A percentile compares a stretch with the other conserved stretches of the same genome.
phyloP scores from a whole-genome alignment of 495 filamentous ascomycete genomes.

The Hypoxylon rickii region DNA sequence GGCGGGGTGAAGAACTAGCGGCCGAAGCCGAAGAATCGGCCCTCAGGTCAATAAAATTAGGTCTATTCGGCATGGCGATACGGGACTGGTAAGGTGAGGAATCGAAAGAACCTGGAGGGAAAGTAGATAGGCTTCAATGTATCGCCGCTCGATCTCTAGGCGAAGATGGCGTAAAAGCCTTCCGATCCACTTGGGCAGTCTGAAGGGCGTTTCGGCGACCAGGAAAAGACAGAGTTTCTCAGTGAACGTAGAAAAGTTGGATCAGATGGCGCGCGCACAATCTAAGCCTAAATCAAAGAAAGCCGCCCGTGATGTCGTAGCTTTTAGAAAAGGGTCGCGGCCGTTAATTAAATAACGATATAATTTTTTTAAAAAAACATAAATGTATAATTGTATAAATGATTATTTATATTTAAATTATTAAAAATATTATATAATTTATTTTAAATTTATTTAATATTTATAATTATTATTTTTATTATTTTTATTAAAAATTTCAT shows the following conservation, averaged over 20 bases:
- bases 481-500: neutral
- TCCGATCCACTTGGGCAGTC: too few relatives aligned
- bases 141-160: neutral
- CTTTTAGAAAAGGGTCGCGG: too few relatives aligned
- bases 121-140: too few relatives aligned
- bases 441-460: too few relatives aligned
- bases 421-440: neutral
- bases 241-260: too few relatives aligned
- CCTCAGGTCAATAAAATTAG: conserved; percentile 64
- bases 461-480: neutral
- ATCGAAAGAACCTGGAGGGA: too few relatives aligned
- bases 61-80: conserved; percentile 57
- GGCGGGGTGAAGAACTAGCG: conserved; percentile 44
- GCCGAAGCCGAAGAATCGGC: conserved; percentile 66
- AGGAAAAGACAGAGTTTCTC: too few relatives aligned
- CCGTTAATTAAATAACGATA: neutral
- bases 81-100: neutral
- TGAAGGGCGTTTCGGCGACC: too few relatives aligned
- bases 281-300: too few relatives aligned
- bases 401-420: neutral
- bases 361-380: neutral
- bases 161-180: too few relatives aligned
- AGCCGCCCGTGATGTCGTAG: too few relatives aligned
- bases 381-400: neutral
- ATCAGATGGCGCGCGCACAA: too few relatives aligned